Base-by-base conservation (phyloP, 2,329 filamentous ascomycete species). In the Trichoderma atrobrunneum region DNA sequence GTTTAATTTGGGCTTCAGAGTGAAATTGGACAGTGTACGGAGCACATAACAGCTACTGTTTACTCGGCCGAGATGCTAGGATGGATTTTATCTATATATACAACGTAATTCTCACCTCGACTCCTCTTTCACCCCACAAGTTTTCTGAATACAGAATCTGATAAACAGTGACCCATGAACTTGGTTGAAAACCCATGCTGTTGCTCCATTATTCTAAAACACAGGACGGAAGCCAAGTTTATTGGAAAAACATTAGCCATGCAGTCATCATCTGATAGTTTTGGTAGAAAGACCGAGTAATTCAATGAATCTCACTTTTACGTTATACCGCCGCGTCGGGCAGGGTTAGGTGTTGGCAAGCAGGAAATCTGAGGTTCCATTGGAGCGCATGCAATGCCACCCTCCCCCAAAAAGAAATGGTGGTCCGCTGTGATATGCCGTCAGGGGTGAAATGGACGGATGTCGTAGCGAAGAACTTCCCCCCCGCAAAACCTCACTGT, bases 331-430 rank as follows among this genome's bases (percentile, higher is more conserved):
- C 61, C 43, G 24, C 12, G 34, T 21, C 28, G 14, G 43, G n/a
- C 7, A 65, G 14, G 62, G 43, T 54, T 54, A 28, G 39, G 6
- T 32, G 11, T 24, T 24, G 43, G n/a, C 14, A 36, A 34, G 26
- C 30, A 54, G 43, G 30, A 48, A 11, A 54, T 65, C 28, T 24
- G 21, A 18, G 43, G 28, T 65, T 18, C 28, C 62, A 65, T 65
- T 65, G 62, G 62, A 54, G 62, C 62, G 62, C 28, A 65, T 65
- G 43, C 62, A 54, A 24, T 65, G 32, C 43, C n/a, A 65, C 62
- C 62, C 43, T 65, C 28, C 34, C 32, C 12, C 43, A 1, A 21
- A 57, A 5, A 48, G 16, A 5, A 7, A 54, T 12, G 12, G n/a
- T 54, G n/a, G 28, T 32, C 10, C 16, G 24, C 39, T 54, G 30